phyloP scores from a whole-genome alignment of 169 alveolate genomes.

The Besnoitia besnoiti region DNA sequence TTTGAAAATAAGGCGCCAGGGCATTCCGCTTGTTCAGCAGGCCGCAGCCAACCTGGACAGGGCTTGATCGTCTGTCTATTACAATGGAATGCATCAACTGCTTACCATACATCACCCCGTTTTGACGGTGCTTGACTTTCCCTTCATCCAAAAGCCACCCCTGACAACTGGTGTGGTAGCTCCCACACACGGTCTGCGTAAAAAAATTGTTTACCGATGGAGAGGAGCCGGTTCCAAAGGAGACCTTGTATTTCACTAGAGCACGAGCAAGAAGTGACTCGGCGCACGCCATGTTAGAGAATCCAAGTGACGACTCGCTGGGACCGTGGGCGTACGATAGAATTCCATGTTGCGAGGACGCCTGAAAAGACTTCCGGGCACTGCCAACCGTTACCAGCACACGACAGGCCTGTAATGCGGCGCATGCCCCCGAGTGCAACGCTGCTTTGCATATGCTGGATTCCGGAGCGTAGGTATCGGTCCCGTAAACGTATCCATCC shows the following conservation, averaged over 20 bases:
- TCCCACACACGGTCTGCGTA: background rate
- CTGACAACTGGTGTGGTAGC: background rate
- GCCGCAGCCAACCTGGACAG: conserved; percentile 60
- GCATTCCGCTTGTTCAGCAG: conserved; percentile 30
- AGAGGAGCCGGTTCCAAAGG: background rate
- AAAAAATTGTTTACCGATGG: background rate
- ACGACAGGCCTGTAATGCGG: background rate
- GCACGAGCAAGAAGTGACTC: conserved; percentile 32
- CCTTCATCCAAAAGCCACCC: conserved; percentile 51
- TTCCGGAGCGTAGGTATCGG: conserved; percentile 50
- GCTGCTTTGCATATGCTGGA: conserved; percentile 57
- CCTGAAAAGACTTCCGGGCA: conserved; percentile 32
- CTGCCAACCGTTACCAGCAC: conserved; percentile 37
- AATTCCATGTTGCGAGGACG: conserved; percentile 36
- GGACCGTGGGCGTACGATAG: conserved; percentile 59
- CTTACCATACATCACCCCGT: conserved; percentile 38
- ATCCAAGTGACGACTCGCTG: conserved; percentile 38
- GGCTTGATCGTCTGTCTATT: background rate
- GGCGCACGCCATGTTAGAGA: conserved; percentile 43
- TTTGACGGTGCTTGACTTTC: conserved; percentile 1
- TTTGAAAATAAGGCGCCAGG: background rate
- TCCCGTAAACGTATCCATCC: conserved; percentile 61
- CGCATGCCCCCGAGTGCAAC: background rate
- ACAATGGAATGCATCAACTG: background rate
- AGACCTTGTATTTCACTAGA: background rate